phyloP scores from a whole-genome alignment of 164 flowering plant genomes.

The Umbellularia californica region DNA sequence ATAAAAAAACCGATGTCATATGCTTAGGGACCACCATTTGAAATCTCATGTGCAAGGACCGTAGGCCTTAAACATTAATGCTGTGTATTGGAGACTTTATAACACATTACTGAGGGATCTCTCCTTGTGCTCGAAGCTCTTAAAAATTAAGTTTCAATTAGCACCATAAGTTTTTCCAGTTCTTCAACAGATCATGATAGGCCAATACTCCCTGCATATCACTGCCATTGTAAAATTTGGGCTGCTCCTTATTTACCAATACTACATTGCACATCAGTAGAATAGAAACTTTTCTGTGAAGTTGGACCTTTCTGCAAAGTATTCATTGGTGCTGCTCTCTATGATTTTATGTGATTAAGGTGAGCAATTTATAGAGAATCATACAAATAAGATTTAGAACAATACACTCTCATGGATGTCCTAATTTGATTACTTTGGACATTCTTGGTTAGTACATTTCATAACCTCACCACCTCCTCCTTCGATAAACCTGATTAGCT shows the following conservation, averaged over 20 bases:
- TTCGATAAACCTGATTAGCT: conserved; percentile 1
- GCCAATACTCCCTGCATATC: not conserved
- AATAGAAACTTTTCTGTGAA: not conserved
- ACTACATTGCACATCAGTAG: not conserved
- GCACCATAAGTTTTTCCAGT: not conserved
- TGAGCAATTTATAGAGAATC: too few relatives aligned
- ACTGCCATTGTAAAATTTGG: not conserved
- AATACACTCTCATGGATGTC: too few relatives aligned
- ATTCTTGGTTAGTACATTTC: not conserved
- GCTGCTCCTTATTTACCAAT: not conserved
- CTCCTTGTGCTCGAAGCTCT: too few relatives aligned
- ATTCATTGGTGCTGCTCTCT: not conserved
- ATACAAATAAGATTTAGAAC: not conserved
- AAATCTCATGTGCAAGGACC: too few relatives aligned
- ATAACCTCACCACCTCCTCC: conserved; percentile 5
- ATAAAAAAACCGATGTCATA: too few relatives aligned
- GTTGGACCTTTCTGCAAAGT: not conserved
- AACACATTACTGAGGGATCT: too few relatives aligned
- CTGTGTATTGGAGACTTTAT: too few relatives aligned
- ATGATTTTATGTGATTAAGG: not conserved
- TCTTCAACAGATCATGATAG: not conserved
- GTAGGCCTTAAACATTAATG: too few relatives aligned
- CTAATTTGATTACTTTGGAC: not conserved
- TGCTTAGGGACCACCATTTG: too few relatives aligned
- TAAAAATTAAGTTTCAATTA: not conserved